Base-by-base conservation (phyloP, 139 green algal species). In the Chlamydomonas schloesseri region DNA sequence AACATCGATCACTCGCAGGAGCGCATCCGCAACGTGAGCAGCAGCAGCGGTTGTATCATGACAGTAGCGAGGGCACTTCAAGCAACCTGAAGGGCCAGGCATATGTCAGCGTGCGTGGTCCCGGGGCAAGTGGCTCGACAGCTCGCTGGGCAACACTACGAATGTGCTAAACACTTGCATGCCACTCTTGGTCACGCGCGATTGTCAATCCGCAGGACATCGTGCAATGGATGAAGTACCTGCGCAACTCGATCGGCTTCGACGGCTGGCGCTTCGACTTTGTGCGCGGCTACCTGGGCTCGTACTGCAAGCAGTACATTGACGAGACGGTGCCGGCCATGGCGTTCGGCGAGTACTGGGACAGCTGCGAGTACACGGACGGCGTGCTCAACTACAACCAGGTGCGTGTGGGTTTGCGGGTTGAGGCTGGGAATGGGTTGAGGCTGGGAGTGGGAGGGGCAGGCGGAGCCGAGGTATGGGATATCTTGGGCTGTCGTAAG, bases 381-480 rank as follows among this genome's bases (percentile, higher is more conserved):
- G 94, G 96, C 24, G 96, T 99, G 89, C 95, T 99, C n/a, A 97
- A 98, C 90, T 99, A 99, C 91, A 98, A 99, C 93, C 97, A 99
- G 93, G 94, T 85, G 65, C 0, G 77, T n/a, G n/a, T 13, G 73
- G 57, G 26, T 13, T 15, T 15, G 53, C 53, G 53, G 14, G 15
- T 13, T 13, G 55, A 26, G 2, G 50, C 29, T 34, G 75, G 15
- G 53, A 17, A 23, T 37, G 23, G 53, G 11, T 4, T 31, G 42
- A 8, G 42, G 42, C 42, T n/a, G n/a, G n/a, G n/a, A n/a, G n/a
- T n/a, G n/a, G n/a, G 8, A 50, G 42, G 8, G 42, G 42, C 42
- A 50, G 42, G 42, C 42, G 5, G 42, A n/a, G n/a, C n/a, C n/a
- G n/a, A n/a, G n/a, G n/a, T n/a, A n/a, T n/a, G n/a, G n/a, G n/a